phyloP scores from a whole-genome alignment of 1,284 basidiomycete genomes.

The Ceratobasidium sp. region DNA sequence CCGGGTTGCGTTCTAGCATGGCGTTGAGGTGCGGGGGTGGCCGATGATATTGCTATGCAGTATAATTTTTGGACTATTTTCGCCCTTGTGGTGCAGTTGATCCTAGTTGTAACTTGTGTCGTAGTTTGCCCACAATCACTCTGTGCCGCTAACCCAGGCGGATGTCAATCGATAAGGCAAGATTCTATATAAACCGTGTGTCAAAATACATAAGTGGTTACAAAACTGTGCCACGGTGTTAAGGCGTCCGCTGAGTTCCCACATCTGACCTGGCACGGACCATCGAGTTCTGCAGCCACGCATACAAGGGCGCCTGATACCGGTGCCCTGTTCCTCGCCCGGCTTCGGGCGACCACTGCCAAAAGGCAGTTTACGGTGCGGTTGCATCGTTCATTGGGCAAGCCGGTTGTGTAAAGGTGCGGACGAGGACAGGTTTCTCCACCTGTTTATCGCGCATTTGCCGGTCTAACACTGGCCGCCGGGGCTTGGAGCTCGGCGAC shows the following conservation, averaged over 20 bases:
- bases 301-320: neutral
- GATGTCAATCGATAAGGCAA: neutral
- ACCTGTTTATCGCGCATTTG: conserved; percentile 28
- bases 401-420: conserved; percentile 8
- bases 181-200: neutral
- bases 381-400: neutral
- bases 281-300: neutral
- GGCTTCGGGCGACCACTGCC: neutral
- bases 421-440: conserved; percentile 34
- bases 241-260: neutral
- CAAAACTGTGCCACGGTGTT: neutral
- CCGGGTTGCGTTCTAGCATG: neutral
- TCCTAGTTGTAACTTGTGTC: neutral
- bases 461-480: conserved; percentile 7
- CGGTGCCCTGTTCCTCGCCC: neutral
- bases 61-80: conserved; percentile 28
- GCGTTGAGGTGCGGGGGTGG: conserved; percentile 8
- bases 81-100: neutral
- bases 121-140: too few species aligned
- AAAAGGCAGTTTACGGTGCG: neutral
- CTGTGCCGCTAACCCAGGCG: too few species aligned
- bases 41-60: conserved; percentile 1
- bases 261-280: conserved; percentile 13
- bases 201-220: neutral
- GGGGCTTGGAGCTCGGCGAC: neutral